A percentile compares a stretch with the other conserved stretches of the same genome.
Conservation (phyloP, 1,284 basidiomycete genomes). For the Takashimella tepidaria region DNA sequence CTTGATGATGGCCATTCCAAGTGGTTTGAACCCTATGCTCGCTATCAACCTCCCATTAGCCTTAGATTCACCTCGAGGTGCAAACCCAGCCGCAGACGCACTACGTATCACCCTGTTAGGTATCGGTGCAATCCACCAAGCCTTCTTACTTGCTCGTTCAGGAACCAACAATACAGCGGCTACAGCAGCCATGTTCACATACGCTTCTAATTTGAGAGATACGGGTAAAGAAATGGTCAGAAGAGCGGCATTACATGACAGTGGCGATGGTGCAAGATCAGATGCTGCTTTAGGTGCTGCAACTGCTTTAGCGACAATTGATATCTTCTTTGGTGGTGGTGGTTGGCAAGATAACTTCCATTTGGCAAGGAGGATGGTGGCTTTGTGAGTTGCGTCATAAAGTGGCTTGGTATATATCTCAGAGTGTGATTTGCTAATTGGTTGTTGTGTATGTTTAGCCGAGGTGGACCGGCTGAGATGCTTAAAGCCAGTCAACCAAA, state of each 20-base stretch:
- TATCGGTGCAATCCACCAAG: constrained; percentile 49
- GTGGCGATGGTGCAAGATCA: constrained; percentile 27
- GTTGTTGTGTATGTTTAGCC: no score
- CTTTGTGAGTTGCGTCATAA: constrained; percentile 47
- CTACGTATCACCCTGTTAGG: constrained; percentile 47
- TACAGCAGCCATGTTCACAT: constrained; percentile 28
- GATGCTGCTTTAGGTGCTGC: constrained; percentile 49
- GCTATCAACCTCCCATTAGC: constrained; percentile 49
- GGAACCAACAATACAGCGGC: constrained; percentile 36
- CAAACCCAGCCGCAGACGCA: constrained; percentile 46
- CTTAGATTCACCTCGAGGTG: constrained; percentile 42
- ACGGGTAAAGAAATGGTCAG: constrained; percentile 39
- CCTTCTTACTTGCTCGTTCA: constrained; percentile 45
- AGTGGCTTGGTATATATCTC: no score
- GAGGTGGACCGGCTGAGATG: constrained; percentile 46
- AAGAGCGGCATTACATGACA: constrained; percentile 16
- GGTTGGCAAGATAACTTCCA: constrained; percentile 51
- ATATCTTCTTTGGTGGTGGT: constrained; percentile 53
- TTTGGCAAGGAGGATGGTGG: constrained; percentile 49
- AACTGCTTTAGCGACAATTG: constrained; percentile 47
- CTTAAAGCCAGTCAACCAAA: constrained; percentile 33
- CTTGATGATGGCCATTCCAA: constrained; percentile 50
- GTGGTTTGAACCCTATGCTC: constrained; percentile 48
- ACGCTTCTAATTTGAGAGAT: constrained; percentile 32
- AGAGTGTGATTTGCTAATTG: no score